Evolutionary conservation across 2,329 filamentous ascomycete genomes (phyloP).

Genomic region (Trichoderma brevicompactum): DNA sequence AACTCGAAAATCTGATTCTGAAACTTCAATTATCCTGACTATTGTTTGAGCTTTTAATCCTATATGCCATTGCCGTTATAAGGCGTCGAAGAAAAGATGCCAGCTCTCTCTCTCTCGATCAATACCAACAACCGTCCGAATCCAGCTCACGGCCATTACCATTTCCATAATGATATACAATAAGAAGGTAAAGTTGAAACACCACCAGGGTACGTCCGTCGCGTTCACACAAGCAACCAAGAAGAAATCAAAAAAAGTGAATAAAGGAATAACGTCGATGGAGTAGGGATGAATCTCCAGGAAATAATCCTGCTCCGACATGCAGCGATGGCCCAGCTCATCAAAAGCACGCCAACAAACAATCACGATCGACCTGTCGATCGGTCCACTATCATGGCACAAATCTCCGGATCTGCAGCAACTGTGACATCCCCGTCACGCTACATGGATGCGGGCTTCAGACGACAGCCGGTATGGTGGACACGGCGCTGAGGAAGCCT

Average conservation of each 20-base stretch:
- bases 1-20: not conserved
- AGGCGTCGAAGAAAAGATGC: not conserved
- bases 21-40: not conserved
- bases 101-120: not conserved
- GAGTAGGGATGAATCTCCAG: constrained; percentile 1
- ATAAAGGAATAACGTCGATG: not conserved
- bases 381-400: constrained; percentile 7
- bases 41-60: not conserved
- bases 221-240: not conserved
- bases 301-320: not conserved
- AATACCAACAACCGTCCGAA: not conserved
- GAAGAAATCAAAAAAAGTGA: not conserved
- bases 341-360: not conserved
- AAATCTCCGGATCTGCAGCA: constrained; percentile 13
- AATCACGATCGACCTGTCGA: not conserved
- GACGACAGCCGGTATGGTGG: not conserved
- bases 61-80: not conserved
- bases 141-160: not conserved
- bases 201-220: not conserved
- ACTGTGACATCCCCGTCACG: not conserved
- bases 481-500: not conserved
- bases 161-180: not conserved
- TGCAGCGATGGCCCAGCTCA: not conserved
- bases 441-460: not conserved
- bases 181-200: not conserved